Conservation (phyloP, 257 asterid genomes). For the Salvia splendens region DNA sequence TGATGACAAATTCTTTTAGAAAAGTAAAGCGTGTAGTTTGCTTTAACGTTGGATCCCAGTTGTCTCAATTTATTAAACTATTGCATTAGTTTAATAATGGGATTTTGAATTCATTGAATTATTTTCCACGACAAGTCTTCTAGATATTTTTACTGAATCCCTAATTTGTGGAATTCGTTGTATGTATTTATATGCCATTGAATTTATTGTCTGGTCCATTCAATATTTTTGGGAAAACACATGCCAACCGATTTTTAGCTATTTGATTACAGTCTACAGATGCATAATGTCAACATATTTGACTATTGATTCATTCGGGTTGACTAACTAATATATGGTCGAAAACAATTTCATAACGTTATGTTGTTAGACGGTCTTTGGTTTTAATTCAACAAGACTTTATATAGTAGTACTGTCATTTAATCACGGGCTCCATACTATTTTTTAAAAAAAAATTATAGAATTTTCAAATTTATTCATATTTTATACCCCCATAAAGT, state of each 20-base stretch:
- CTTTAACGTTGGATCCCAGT: conserved; percentile 39
- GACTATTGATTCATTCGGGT: neutral
- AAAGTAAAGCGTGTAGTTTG: conserved; percentile 33
- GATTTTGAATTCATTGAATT: neutral
- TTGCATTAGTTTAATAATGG: neutral
- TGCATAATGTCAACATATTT: conserved; percentile 11
- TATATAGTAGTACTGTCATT: too few relatives aligned
- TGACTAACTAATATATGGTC: neutral
- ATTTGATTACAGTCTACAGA: neutral
- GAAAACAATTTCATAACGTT: neutral
- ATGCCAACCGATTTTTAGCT: neutral
- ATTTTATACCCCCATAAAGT: too few relatives aligned
- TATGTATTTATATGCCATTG: neutral
- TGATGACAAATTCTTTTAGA: neutral
- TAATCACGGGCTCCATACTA: too few relatives aligned
- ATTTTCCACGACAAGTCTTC: neutral
- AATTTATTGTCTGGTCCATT: neutral
- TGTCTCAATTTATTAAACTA: neutral
- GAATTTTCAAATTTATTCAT: too few relatives aligned
- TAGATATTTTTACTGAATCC: conserved; percentile 22
- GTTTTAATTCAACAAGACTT: too few relatives aligned
- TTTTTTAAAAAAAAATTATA: too few relatives aligned
- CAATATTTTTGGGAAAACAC: neutral
- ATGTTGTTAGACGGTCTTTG: too few relatives aligned
- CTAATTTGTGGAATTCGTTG: neutral